Base-by-base conservation (phyloP, 805 yeast genomes). In the Candida glaebosa region DNA sequence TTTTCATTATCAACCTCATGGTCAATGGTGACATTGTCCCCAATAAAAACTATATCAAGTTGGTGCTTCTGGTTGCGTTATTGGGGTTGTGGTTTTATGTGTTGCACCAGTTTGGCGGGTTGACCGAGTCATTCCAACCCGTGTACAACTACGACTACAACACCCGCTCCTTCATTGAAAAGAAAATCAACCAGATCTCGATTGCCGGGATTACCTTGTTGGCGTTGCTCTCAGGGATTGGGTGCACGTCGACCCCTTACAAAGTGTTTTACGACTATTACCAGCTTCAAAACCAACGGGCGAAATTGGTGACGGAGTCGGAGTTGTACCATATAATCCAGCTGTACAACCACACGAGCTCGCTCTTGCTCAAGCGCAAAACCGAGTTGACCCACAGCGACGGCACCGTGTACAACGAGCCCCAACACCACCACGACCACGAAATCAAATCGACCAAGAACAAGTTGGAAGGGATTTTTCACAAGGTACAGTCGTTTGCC, bases 211-310 rank as follows among this genome's bases (percentile, higher is more conserved):
- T 77, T 22, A 62, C 76, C n/a, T 65, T 73, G 38, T 63, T 77
- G 39, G 76, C 79, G 0, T 47, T 73, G 1, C 56, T 77, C 15
- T 75, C 78, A 8, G 82, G 82, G 2, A 65, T 76, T 33, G 82
- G 81, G 1, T 71, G 77, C 5, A 57, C 72, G 10, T 67, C 77
- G 32, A 73, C 78, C 0, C 70, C 78, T 6, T 67, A 57, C 46
- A 54, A 57, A 20, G 41, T 51, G 20, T 51, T 59, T 28, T 35
- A 45, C 10, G 19, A 37, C 26, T 12, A 46, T 14, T 33, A 31
- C 24, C 20, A 18, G 22, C 6, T 25, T 14, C 38, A 30, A 30
- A 19, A 40, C 25, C 15, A 30, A 16, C 18, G 40, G 26, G 35
- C 19, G 4, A 43, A 40, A 18, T 40, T 39, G 17, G 30, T 69